Evolutionary conservation across 768 basidiomycete species (phyloP).

Genomic region (Piloderma croceum): DNA sequence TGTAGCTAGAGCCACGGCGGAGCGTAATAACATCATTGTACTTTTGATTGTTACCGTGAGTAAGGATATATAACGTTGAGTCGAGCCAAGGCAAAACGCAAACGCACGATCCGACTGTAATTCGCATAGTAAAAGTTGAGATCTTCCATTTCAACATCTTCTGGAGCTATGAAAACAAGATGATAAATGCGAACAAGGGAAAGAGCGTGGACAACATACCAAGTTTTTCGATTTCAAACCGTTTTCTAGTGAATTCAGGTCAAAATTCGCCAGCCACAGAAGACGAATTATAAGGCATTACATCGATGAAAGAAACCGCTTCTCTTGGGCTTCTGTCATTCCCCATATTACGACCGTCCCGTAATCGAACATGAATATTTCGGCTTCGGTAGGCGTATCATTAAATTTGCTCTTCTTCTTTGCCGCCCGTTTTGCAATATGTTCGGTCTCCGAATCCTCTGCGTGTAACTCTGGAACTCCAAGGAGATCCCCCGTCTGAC

Average conservation of each 20-base stretch:
- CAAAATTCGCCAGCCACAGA: conserved; percentile 29
- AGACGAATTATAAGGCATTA: too few relatives aligned
- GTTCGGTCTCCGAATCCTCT: conserved; percentile 23
- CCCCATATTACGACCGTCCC: conserved; percentile 98
- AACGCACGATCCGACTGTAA: conserved; percentile 71
- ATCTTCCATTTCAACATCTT: conserved; percentile 94
- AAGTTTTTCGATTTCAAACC: conserved; percentile 89
- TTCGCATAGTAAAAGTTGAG: conserved; percentile 96
- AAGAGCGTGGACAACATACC: conserved; percentile 36
- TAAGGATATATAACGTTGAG: conserved; percentile 8
- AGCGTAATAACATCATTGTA: conserved; percentile 98
- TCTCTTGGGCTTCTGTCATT: conserved; percentile 92
- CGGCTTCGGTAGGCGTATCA: conserved; percentile 63
- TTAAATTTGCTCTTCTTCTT: conserved; percentile 64
- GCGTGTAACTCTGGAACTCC: conserved; percentile 67
- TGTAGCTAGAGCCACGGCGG: conserved; percentile 90
- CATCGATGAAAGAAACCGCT: conserved; percentile 85
- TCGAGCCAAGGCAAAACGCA: conserved; percentile 2
- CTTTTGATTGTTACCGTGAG: conserved; percentile 44
- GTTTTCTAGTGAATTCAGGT: conserved; percentile 52
- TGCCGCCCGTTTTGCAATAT: conserved; percentile 30
- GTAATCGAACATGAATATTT: conserved; percentile 91
- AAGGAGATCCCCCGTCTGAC: conserved; percentile 61
- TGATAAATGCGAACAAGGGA: conserved; percentile 5
- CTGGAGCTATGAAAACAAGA: conserved; percentile 49